Evolutionary conservation across 495 filamentous ascomycete genomes (phyloP), one percentile per base, ranked within the genome.

Genomic region (Xylaria nigripes): DNA sequence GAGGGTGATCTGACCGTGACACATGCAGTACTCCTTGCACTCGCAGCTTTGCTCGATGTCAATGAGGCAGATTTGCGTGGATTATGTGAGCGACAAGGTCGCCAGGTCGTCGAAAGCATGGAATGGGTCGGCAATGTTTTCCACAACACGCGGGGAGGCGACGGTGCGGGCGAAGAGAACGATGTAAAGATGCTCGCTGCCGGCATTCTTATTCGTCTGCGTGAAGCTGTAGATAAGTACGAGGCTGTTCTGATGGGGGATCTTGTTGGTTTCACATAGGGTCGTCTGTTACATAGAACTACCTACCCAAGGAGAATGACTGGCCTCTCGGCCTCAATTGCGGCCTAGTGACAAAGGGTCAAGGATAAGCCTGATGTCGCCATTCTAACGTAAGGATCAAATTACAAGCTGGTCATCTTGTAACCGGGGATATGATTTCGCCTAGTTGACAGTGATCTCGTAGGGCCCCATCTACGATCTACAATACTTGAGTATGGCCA

Each of bases 11-110:
- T 81, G 2, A 67, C 68, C 0, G 75, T 96, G 12, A 78, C 87
- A 8, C 79, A 87, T 41, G 86, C 88, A 0, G 68, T 95, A 40
- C 70, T 97, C 12, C 87, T 93, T 47, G 79, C 81, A 2, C 82
- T 96, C 48, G 71, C 96, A 27, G 86, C 85, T n/a, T 53, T 95
- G 21, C 68, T 97, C 10, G 89, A 95, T 51, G 73, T 95, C n/a
- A 95, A 95, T 53, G 81, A 83, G 61, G 78, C 81, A 32, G 86
- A 92, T 64, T 86, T 90, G 44, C 79, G 83, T 38, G 75, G 77
- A 25, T 72, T 94, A 6, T 90, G 94, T 63, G 81, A 69, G 63
- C 63, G 76, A 45, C 64, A 85, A 50, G 74, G 81, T 24, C 70
- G 69, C 23, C 72, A 79, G 51, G 73, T 76, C 47, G 76, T 86